Evolutionary conservation across 345 rosid species (phyloP), one percentile per base, ranked within the genome.

Genomic region (Iberis pinnata): DNA sequence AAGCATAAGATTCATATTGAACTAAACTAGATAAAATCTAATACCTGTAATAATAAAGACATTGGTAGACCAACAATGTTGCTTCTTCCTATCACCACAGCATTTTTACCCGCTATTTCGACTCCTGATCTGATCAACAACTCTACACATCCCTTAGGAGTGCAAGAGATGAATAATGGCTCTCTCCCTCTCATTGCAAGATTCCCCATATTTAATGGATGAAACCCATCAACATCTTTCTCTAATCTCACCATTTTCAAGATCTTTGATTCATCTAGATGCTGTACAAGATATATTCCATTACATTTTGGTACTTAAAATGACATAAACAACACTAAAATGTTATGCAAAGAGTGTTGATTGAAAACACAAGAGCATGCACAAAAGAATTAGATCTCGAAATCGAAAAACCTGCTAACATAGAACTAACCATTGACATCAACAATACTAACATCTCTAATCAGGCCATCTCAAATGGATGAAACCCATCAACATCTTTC

Each of bases 111-210:
- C 46, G 56, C 73, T 63, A 84, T 80, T 36, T 80, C 78, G 33
- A 92, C 73, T 3, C 95, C 95, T 2, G 76, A 73, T 73, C 98
- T 75, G 42, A 84, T 77, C 57, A 87, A 62, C 49, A 87, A 70
- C 81, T 92, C 96, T 10, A 87, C 58, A 71, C 93, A 87, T 31
- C 82, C 98, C 68, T 92, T 83, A 1, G 96, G 86, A 16, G 96
- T 81, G 75, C 96, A 87, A 33, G 96, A 75, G 36, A 90, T 66
- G 69, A 82, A 87, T 41, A 82, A 65, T 0, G 96, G 98, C 49
- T 90, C 96, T 74, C 82, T 79, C 61, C 95, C 96, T 78, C 78
- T 79, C 97, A 83, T 78, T 57, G 97, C 89, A 45, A 86, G 94
- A 71, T 86, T 82, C 31, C 95, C 97, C 70, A 86, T 86, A 45